These are phyloP conservation scores for Golovinomyces cichoracearum DNA, from an alignment of 2,329 filamentous ascomycete species.

Conservation along the genomic window DNA sequence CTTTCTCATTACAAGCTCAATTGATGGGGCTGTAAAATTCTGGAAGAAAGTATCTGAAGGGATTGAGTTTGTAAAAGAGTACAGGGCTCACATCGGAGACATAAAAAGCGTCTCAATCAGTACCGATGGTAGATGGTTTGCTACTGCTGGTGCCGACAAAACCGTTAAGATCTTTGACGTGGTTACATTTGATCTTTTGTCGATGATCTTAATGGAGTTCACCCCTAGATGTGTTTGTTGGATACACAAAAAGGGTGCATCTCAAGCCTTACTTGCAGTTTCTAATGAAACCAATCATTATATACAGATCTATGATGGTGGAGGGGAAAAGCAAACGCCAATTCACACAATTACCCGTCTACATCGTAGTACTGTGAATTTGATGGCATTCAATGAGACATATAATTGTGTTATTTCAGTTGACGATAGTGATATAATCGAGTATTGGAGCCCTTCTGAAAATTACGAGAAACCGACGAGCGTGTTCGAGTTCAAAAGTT, in stretches of 20 bases:
- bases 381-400: conserved; percentile 71
- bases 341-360: conserved; percentile 53
- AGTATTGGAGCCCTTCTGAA: conserved; percentile 72
- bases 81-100: conserved; percentile 67
- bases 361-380: conserved; percentile 55
- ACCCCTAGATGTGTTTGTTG: conserved; percentile 64
- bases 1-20: conserved; percentile 79
- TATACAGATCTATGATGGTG: conserved; percentile 69
- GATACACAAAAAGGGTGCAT: conserved; percentile 73
- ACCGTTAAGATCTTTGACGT: conserved; percentile 61
- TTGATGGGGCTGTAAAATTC: conserved; percentile 95
- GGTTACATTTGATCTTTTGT: conserved; percentile 65
- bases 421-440: conserved; percentile 77
- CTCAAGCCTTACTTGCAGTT: conserved; percentile 60
- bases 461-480: conserved; percentile 74
- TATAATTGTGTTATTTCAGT: conserved; percentile 80
- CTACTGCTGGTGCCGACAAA: conserved; percentile 55
- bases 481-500: conserved; percentile 81
- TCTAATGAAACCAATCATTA: conserved; percentile 46
- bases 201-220: conserved; percentile 56
- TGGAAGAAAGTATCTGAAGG: conserved; percentile 88
- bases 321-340: conserved; percentile 52
- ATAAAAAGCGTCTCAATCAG: conserved; percentile 66
- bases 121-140: conserved; percentile 76
- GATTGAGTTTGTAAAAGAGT: conserved; percentile 96